Evolutionary conservation across 805 yeast species (phyloP).

Genomic region (Nakazawaea peltata): DNA sequence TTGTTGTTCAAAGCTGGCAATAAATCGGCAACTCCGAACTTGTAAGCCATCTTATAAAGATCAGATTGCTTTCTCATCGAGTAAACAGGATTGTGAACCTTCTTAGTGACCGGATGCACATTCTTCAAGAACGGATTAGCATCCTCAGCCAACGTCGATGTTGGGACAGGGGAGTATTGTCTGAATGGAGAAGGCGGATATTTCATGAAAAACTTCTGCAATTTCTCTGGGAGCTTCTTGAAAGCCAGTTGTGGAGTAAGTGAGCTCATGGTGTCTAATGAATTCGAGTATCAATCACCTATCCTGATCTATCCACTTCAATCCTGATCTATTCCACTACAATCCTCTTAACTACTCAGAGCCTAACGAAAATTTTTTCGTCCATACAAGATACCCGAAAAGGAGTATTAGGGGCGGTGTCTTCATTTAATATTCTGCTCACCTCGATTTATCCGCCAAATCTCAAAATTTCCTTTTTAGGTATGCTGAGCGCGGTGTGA

Average conservation of each 20-base stretch:
- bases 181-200: constrained; percentile 82
- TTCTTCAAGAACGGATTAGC: constrained; percentile 87
- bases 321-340: no score
- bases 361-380: no score
- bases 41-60: constrained; percentile 71
- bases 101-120: constrained; percentile 74
- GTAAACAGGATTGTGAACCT: constrained; percentile 67
- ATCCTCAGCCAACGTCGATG: constrained; percentile 54
- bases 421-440: not conserved
- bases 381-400: no score
- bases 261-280: constrained; percentile 8
- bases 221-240: constrained; percentile 53
- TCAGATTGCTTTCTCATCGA: constrained; percentile 80
- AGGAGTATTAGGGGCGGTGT: no score
- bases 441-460: not conserved
- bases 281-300: no score
- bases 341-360: no score
- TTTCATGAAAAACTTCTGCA: constrained; percentile 68
- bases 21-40: constrained; percentile 71
- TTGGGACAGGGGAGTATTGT: constrained; percentile 55
- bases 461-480: not conserved
- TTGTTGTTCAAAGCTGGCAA: constrained; percentile 56
- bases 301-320: no score
- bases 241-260: constrained; percentile 25
- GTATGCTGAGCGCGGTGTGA: constrained; percentile 5